Conservation (phyloP, 2,329 filamentous ascomycete species). For the Dactylella cylindrospora region DNA sequence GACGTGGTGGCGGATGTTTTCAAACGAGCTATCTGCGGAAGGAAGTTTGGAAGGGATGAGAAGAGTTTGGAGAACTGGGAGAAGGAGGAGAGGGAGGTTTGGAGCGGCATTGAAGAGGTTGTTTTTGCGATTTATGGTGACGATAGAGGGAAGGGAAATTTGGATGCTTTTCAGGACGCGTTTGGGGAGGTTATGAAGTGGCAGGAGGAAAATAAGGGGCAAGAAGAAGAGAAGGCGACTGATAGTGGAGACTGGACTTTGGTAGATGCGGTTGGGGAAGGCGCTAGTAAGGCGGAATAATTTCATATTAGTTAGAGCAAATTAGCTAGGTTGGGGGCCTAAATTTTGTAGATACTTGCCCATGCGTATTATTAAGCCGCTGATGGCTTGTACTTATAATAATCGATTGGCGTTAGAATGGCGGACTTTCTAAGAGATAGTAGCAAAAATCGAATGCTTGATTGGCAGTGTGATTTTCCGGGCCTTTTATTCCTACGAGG, state of each 20-base stretch:
- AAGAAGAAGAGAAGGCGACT: slow-evolving; percentile 54
- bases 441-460: no score
- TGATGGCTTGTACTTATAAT: no score
- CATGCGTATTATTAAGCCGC: no score
- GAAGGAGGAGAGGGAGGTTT: slow-evolving; percentile 50
- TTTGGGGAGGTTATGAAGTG: slow-evolving; percentile 55
- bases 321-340: slow-evolving; percentile 1
- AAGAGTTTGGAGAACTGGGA: slow-evolving; percentile 38
- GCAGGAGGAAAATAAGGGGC: slow-evolving; percentile 53
- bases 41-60: slow-evolving; percentile 45
- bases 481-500: no score
- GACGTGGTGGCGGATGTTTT: slow-evolving; percentile 62
- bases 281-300: slow-evolving; percentile 15
- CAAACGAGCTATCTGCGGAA: slow-evolving; percentile 54
- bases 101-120: slow-evolving; percentile 58
- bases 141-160: slow-evolving; percentile 52
- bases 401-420: no score
- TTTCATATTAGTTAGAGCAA: slow-evolving; percentile 9
- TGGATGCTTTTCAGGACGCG: slow-evolving; percentile 57
- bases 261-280: slow-evolving; percentile 18
- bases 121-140: slow-evolving; percentile 61
- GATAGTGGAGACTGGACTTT: slow-evolving; percentile 50
- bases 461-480: no score
- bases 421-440: no score
- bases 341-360: slow-evolving; percentile 3